Evolutionary conservation across 495 filamentous ascomycete species (phyloP), one percentile per base, ranked within the genome.

Genomic region (Aeminium ludgeri): DNA sequence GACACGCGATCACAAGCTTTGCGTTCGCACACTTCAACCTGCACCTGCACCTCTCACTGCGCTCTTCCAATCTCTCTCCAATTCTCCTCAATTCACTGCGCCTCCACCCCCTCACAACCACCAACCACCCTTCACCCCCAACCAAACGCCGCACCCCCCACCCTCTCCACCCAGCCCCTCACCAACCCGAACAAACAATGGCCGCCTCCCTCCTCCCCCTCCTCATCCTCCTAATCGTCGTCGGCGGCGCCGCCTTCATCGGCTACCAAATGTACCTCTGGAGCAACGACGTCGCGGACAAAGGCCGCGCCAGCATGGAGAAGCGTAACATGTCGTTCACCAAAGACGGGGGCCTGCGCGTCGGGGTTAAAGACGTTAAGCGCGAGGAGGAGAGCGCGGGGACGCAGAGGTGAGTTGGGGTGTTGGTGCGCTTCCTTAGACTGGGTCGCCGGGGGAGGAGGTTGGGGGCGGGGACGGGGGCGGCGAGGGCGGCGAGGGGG

Each of bases 371-470:
- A 64, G 70, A 87, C 44, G 50, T 85, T 19, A 64, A 66, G 37
- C 70, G 73, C 44, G 86, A 93, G 69, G 70, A 71, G 17, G 86
- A 91, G 60, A 73, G 79, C 53, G 85, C 87, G 61, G 66, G 62
- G 51, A 89, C 80, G 17, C 84, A 93, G 65, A 80, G 74, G 58
- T 61, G 40, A 12, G 57, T 44, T 37, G 35, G n/a, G 13, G 2
- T 3, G 8, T 28, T 36, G 10, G 10, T n/a, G n/a, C n/a, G n/a
- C n/a, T n/a, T n/a, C n/a, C n/a, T n/a, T n/a, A n/a, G n/a, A n/a
- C n/a, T n/a, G n/a, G n/a, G n/a, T n/a, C n/a, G n/a, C n/a, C n/a
- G n/a, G n/a, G n/a, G n/a, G n/a, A n/a, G n/a, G n/a, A n/a, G n/a
- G n/a, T n/a, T n/a, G n/a, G n/a, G n/a, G n/a, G n/a, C n/a, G 28